Percentiles rank a stretch among this genome's conserved stretches.
Evolutionary conservation across 2,329 filamentous ascomycete species (phyloP).

Genomic region (Ustulina deusta): DNA sequence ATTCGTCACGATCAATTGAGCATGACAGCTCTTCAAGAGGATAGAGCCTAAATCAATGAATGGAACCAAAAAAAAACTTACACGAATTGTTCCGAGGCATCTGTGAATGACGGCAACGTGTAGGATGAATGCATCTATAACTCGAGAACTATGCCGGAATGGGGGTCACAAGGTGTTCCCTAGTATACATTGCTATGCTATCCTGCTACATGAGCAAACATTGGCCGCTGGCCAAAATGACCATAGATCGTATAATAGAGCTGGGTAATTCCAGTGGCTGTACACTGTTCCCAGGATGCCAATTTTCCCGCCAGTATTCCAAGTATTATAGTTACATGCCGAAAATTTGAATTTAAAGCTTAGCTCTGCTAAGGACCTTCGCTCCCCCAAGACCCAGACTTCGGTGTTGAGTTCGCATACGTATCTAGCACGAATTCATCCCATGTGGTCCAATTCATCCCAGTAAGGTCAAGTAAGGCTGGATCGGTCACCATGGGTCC

Average conservation of each 20-base stretch:
- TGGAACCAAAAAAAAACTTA: slow-evolving; percentile 45
- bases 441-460: slow-evolving; percentile 57
- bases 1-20: slow-evolving; percentile 64
- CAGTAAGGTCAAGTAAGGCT: slow-evolving; percentile 13
- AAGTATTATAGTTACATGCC: slow-evolving; percentile 19
- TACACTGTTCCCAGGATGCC: slow-evolving; percentile 19
- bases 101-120: slow-evolving; percentile 19
- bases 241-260: slow-evolving; percentile 28
- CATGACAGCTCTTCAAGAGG: slow-evolving; percentile 62
- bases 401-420: slow-evolving; percentile 48
- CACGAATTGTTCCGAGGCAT: slow-evolving; percentile 12
- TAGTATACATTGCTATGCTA: slow-evolving; percentile 20
- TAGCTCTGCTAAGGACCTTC: slow-evolving; percentile 35
- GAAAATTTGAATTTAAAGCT: neutral
- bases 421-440: slow-evolving; percentile 60
- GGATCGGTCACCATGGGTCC: slow-evolving; percentile 3
- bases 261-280: slow-evolving; percentile 15
- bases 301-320: neutral
- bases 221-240: neutral
- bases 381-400: slow-evolving; percentile 45
- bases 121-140: slow-evolving; percentile 2
- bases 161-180: slow-evolving; percentile 11
- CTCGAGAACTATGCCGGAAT: slow-evolving; percentile 9
- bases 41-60: slow-evolving; percentile 47
- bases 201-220: neutral